Evolutionary conservation across 495 filamentous ascomycete genomes (phyloP), one percentile per base, ranked within the genome.

Genomic region (Cercophora scortea): DNA sequence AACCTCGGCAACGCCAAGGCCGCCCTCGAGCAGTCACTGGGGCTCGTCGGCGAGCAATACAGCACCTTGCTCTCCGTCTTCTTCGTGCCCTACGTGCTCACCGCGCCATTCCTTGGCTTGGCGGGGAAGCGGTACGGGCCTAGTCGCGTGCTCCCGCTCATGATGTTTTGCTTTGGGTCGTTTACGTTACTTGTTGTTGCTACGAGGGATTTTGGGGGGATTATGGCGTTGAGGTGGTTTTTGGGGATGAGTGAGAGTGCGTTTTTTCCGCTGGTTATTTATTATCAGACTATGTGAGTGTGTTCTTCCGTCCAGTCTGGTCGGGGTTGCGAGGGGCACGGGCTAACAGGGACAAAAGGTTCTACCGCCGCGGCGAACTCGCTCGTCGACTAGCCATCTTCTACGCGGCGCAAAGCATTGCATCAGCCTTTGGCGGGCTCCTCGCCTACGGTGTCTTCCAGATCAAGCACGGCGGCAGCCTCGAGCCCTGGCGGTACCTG

Each of bases 371-470:
- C 36, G 80, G 80, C n/a, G 87, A 90, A 60, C 72, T 91, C 8
- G 87, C 86, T 6, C 73, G 86, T 16, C 83, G 87, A 4, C 75
- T 91, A 1, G 84, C 84, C 36, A 74, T 90, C 58, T 91, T 90
- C 72, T 90, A 90, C 61, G 87, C 86, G 0, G 86, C 84, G 0
- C 82, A 79, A 33, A 86, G 81, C 51, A 84, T 90, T 45, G 87
- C 86, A 25, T 81, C 79, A 42, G 88, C 86, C 18, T 90, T 90
- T 60, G 79, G 79, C 2, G 87, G 87, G 7, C 71, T 90, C 1
- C 73, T 92, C 16, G 82, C 87, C 0, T 89, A 86, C 49, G 87
- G 85, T 0, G 82, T 88, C 4, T 89, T 90, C 65, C 87, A 84
- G 49, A 90, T 90, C 60, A 68, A 78, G 51, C n/a, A n/a, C n/a